These are phyloP conservation scores for Lepidium africanum DNA, from an alignment of 345 rosid genomes.

Conservation along the genomic window DNA sequence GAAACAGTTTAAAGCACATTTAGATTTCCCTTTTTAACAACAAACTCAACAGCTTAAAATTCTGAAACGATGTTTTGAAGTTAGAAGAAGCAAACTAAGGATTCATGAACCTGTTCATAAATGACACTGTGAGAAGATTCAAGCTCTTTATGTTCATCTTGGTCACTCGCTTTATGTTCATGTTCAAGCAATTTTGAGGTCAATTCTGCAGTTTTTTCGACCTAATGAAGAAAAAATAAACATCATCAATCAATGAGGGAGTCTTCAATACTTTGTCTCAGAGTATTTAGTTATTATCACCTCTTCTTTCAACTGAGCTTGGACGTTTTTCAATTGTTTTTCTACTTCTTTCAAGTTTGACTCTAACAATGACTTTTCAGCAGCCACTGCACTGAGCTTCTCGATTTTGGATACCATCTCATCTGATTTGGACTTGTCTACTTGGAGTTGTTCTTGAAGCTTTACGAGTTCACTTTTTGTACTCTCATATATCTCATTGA, in stretches of 20 bases:
- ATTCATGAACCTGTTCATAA: slow-evolving; percentile 39
- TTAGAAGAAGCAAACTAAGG: background rate
- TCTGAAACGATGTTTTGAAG: background rate
- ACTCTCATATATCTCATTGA: slow-evolving; percentile 51
- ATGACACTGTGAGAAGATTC: slow-evolving; percentile 33
- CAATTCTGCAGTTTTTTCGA: slow-evolving; percentile 36
- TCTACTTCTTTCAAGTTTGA: slow-evolving; percentile 50
- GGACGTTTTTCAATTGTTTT: slow-evolving; percentile 31
- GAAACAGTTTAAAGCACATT: background rate
- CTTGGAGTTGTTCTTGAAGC: slow-evolving; percentile 55
- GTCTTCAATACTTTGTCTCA: background rate
- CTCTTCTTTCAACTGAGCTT: slow-evolving; percentile 45
- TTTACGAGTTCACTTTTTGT: slow-evolving; percentile 58
- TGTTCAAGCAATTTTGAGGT: slow-evolving; percentile 41
- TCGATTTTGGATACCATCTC: slow-evolving; percentile 38
- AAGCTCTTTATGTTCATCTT: slow-evolving; percentile 38
- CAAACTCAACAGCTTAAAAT: background rate
- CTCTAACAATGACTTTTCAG: slow-evolving; percentile 44
- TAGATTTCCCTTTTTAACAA: background rate
- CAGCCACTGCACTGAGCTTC: slow-evolving; percentile 40
- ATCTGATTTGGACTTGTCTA: slow-evolving; percentile 39
- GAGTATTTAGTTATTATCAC: slow-evolving; percentile 14
- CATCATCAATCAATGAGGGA: background rate
- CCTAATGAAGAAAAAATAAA: slow-evolving; percentile 20
- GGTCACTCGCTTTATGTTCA: slow-evolving; percentile 28